These are phyloP conservation scores for Cubamyces lactineus DNA, from an alignment of 768 basidiomycete species.

Conservation along the genomic window DNA sequence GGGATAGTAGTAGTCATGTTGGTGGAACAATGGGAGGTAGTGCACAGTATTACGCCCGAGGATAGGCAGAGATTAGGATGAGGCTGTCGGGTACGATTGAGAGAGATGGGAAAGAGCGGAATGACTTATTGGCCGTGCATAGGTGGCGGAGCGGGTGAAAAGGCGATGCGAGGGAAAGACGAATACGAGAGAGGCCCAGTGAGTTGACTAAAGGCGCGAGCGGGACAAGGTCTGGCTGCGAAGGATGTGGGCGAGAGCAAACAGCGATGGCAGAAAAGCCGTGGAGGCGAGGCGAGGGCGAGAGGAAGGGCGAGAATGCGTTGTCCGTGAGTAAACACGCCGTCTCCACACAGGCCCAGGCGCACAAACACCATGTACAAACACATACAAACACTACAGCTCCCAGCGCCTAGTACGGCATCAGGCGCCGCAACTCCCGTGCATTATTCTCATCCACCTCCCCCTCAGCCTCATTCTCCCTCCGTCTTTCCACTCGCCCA, in stretches of 20 bases:
- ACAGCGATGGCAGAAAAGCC: conserved; percentile 9
- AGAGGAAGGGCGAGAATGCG: not conserved
- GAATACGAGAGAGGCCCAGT: conserved; percentile 3
- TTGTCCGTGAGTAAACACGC: conserved; percentile 5
- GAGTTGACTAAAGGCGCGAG: not conserved
- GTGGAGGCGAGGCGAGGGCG: not conserved
- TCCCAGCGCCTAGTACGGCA: conserved; percentile 53
- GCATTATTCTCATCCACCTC: conserved; percentile 56
- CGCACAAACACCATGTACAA: conserved; percentile 24
- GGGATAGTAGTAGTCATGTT: conserved; percentile 61
- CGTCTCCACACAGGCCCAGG: conserved; percentile 11
- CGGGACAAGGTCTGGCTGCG: conserved; percentile 7
- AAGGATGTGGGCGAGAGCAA: conserved; percentile 14
- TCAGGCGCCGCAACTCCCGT: conserved; percentile 58
- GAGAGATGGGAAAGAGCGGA: conserved; percentile 26
- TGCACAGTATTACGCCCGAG: conserved; percentile 26
- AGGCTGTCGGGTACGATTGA: conserved; percentile 18
- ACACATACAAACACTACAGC: conserved; percentile 13
- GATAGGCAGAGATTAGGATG: conserved; percentile 27
- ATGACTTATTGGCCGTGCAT: conserved; percentile 24
- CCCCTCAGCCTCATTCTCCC: not conserved
- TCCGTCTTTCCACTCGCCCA: conserved; percentile 17
- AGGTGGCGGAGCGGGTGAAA: conserved; percentile 4
- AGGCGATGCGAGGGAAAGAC: conserved; percentile 16
- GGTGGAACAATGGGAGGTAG: conserved; percentile 27